phyloP scores from a whole-genome alignment of 352 stramenopile species.

The Poterioochromonas sp. region DNA sequence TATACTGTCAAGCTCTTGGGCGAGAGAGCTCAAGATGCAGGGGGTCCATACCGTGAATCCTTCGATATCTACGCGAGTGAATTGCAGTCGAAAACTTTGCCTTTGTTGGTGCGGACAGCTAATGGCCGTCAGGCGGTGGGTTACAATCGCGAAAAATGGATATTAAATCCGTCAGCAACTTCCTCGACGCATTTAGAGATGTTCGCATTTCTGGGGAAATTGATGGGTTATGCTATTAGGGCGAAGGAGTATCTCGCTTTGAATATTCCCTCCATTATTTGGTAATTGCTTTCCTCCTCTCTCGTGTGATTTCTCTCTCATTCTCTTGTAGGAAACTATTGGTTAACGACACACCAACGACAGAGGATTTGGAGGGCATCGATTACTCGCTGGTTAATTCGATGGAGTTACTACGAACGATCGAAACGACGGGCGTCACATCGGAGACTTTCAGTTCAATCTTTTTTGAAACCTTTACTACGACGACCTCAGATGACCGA shows the following conservation, averaged over 20 bases:
- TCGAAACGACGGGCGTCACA: slow-evolving; percentile 60
- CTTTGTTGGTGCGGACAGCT: slow-evolving; percentile 70
- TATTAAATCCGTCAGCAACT: slow-evolving; percentile 66
- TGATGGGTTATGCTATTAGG: slow-evolving; percentile 72
- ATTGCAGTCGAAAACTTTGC: slow-evolving; percentile 64
- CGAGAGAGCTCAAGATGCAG: slow-evolving; percentile 66
- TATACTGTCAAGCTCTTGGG: slow-evolving; percentile 67
- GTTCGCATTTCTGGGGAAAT: slow-evolving; percentile 79
- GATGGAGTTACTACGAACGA: slow-evolving; percentile 68
- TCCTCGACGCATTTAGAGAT: slow-evolving; percentile 50
- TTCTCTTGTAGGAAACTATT: slow-evolving; percentile 54
- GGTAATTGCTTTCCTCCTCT: slow-evolving; percentile 40
- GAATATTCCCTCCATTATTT: slow-evolving; percentile 69
- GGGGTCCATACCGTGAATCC: slow-evolving; percentile 57
- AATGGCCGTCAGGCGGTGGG: slow-evolving; percentile 78
- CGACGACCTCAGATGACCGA: slow-evolving; percentile 65
- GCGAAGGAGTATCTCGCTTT: slow-evolving; percentile 75
- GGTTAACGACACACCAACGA: slow-evolving; percentile 55
- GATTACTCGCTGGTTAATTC: slow-evolving; percentile 74
- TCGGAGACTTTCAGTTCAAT: slow-evolving; percentile 76
- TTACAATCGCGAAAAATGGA: slow-evolving; percentile 69
- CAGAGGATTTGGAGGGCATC: slow-evolving; percentile 67
- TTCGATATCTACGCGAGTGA: slow-evolving; percentile 40
- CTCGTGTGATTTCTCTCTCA: neutral
- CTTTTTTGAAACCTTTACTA: slow-evolving; percentile 78